These are phyloP conservation scores for Hondaea fermentalgiana DNA, from an alignment of 108 stramenopile genomes.

Conservation along the genomic window DNA sequence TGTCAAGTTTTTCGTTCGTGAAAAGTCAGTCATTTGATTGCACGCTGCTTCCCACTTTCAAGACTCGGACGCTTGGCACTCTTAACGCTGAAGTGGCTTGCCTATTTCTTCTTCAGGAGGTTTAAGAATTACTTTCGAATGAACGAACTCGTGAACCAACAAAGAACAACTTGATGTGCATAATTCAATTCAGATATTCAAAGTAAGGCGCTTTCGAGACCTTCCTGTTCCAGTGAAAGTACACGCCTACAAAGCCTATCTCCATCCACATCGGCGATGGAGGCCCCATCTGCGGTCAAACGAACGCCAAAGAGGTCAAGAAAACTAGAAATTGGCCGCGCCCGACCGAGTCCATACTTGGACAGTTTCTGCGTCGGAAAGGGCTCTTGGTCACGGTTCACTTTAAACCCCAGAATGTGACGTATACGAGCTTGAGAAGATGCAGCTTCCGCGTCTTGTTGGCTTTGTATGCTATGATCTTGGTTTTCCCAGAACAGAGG, in stretches of 20 bases:
- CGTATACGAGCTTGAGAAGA: background rate
- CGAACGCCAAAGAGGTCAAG: background rate
- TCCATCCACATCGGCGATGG: background rate
- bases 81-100: too few species aligned
- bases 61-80: too few species aligned
- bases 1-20: too few species aligned
- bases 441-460: background rate
- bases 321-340: background rate
- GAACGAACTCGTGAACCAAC: too few species aligned
- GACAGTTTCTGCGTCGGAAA: background rate
- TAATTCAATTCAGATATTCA: too few species aligned
- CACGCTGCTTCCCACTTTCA: too few species aligned
- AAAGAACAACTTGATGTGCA: too few species aligned
- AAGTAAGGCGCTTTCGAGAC: too few species aligned
- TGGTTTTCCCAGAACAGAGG: conserved; percentile 22
- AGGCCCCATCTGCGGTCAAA: too few species aligned
- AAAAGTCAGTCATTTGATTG: too few species aligned
- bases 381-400: background rate
- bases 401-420: background rate
- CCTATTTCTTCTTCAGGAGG: too few species aligned
- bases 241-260: background rate
- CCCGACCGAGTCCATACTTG: background rate
- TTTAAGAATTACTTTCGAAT: too few species aligned
- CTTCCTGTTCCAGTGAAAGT: background rate
- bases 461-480: background rate